phyloP scores from a whole-genome alignment of 2,329 filamentous ascomycete species.

The Ceratocystis variospora region DNA sequence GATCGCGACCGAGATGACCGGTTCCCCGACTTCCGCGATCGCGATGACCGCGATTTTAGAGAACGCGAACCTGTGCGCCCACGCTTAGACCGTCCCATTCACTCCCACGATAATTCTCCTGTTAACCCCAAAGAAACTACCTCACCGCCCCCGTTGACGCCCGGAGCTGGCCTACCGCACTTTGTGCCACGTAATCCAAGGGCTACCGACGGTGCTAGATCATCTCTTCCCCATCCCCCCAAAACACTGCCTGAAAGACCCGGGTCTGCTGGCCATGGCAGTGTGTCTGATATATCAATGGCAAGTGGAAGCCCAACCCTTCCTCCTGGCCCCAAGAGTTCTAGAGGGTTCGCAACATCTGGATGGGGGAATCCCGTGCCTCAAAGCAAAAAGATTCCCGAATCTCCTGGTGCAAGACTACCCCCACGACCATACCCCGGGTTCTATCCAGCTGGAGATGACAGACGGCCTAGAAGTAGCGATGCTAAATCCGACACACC shows the following conservation, averaged over 20 bases:
- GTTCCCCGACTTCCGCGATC: conserved; percentile 29
- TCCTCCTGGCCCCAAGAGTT: conserved; percentile 21
- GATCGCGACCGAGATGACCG: conserved; percentile 41
- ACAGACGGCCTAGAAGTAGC: conserved; percentile 39
- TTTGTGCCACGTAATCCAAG: conserved; percentile 39
- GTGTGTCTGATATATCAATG: conserved; percentile 18
- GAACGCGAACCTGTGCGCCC: conserved; percentile 36
- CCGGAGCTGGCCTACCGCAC: conserved; percentile 31
- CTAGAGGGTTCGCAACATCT: conserved; percentile 1
- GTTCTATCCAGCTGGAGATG: conserved; percentile 27
- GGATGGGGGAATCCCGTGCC: conserved; percentile 42
- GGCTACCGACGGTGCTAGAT: conserved; percentile 31
- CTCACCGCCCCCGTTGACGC: conserved; percentile 43
- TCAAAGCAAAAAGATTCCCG: conserved; percentile 33
- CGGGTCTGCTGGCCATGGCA: conserved; percentile 29
- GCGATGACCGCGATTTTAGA: conserved; percentile 34
- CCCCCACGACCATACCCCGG: conserved; percentile 15
- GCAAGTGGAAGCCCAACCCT: conserved; percentile 25
- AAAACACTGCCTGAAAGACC: conserved; percentile 35
- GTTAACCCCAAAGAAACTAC: conserved; percentile 28
- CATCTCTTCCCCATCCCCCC: conserved; percentile 16
- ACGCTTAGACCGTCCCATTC: conserved; percentile 38
- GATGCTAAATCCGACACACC: conserved; percentile 33
- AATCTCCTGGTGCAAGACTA: conserved; percentile 39
- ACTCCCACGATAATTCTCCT: conserved; percentile 35